Base-by-base conservation (phyloP, 1,284 basidiomycete species). In the Boletellus deceptivus region DNA sequence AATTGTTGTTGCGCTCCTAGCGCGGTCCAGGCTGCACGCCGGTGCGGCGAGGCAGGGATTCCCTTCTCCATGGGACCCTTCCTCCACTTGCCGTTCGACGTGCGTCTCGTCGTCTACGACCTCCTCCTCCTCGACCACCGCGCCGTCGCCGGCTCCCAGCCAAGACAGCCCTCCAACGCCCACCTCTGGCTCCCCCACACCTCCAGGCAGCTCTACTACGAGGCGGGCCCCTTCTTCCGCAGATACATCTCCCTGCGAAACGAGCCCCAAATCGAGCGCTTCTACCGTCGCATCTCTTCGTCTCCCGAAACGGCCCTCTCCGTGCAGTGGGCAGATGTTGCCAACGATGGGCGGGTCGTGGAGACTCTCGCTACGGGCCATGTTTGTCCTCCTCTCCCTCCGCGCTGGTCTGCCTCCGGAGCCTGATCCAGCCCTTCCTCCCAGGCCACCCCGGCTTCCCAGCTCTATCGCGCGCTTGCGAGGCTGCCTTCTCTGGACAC, bases 341-440 rank as follows among this genome's bases (percentile, higher is more conserved):
- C 70, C 39, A 75, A 73, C 52, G 74, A 76, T 52, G 67, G 69
- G 39, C 70, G 71, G 48, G 54, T 72, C 43, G 56, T 72, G 45
- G 51, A 58, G 48, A 48, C 47, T 17, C 43, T 52, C 52, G 41
- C 11, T 14, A 14, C 29, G 4, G 29, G 29, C 29, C 29, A 39
- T 39, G 60, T 57, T 56, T 58, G 56, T 58, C 7, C 17, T 45
- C 33, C 53, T 58, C 49, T 50, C 9, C 16, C 42, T 42, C 41
- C 44, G 29, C 9, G 25, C 3, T 27, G 11, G 6, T 42, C 10
- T 45, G 22, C 49, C 33, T 20, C 38, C 18, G 20, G 35, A 16
- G 3, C 55, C 49, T 46, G 41, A 54, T 33, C 9, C 29, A 20
- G 7, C 4, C 39, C n/a, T 17, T 29, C 31, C 38, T 9, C 24